phyloP scores from a whole-genome alignment of 805 yeast genomes.

The Kodamaea restingae region DNA sequence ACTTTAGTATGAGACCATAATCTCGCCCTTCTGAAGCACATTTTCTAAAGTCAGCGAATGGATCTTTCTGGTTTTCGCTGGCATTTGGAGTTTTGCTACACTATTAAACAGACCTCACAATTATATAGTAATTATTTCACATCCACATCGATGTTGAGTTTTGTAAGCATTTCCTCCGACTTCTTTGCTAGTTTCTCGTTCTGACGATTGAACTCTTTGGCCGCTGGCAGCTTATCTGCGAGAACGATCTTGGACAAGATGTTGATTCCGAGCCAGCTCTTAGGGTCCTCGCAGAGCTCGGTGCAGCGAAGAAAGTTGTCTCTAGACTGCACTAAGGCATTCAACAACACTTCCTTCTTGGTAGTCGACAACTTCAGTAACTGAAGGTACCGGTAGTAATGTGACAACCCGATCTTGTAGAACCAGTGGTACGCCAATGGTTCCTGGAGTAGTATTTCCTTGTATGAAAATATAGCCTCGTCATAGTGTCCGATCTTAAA shows the following conservation, averaged over 20 bases:
- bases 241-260: conserved; percentile 29
- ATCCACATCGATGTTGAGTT: conserved; percentile 1
- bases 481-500: conserved; percentile 55
- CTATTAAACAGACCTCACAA: too few species aligned
- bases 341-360: conserved; percentile 29
- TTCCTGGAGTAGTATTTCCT: conserved; percentile 63
- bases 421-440: conserved; percentile 70
- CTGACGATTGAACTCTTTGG: conserved; percentile 19
- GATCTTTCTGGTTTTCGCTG: too few species aligned
- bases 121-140: background rate
- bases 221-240: conserved; percentile 18
- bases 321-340: conserved; percentile 26
- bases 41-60: too few species aligned
- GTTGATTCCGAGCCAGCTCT: conserved; percentile 73
- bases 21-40: too few species aligned
- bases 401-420: conserved; percentile 52
- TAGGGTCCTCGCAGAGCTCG: conserved; percentile 68
- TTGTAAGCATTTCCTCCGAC: conserved; percentile 13
- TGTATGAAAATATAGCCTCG: conserved; percentile 60
- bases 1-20: too few species aligned
- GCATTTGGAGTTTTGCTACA: too few species aligned
- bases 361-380: conserved; percentile 15
- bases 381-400: conserved; percentile 31
- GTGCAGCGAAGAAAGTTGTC: conserved; percentile 63
- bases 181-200: conserved; percentile 20